Evolutionary conservation across 1,284 basidiomycete genomes (phyloP), one percentile per base, ranked within the genome.

Genomic region (Anthracocystis setariae): DNA sequence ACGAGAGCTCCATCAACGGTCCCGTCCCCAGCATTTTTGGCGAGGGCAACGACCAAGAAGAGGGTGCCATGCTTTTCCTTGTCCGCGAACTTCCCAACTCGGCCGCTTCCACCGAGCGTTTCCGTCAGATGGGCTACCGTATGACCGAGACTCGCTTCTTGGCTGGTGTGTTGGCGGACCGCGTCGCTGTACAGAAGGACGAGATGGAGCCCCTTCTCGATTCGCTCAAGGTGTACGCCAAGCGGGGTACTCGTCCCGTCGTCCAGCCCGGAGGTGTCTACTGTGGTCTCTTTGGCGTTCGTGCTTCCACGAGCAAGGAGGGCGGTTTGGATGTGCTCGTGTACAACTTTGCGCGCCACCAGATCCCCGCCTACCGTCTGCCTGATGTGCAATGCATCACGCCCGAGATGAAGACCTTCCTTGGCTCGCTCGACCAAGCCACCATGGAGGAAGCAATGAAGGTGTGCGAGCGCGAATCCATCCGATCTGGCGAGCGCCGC

Each of bases 301-400:
- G 85, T 23, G 84, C 85, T 0, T 83, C 83, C 8, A 82, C 79
- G n/a, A 65, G 59, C 54, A 73, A 68, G 54, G 65, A 68, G n/a
- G 70, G 70, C 18, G 70, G 70, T 25, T 60, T 73, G 24, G 85
- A 86, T 55, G 84, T 85, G 18, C 77, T 86, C 4, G 85, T 86
- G 13, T 86, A 86, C 83, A 84, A 85, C 76, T 86, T 86, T 79
- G 86, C 86, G 27, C 83, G 85, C 23, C 86, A 86, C 66, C 85
- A 86, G 76, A 86, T 86, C 63, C 86, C 86, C 3, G 85, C 85
- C 3, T 86, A 86, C 76, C 84, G 86, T 24, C 81, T 86, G 10
- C 86, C 86, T 0, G 85, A 86, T 56, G 85, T 86, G 21, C 63
- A 77, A 24, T 82, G 78, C 17, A 76, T 86, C 18, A 82, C 83